Percentiles rank a stretch among this genome's conserved stretches.
phyloP scores from a whole-genome alignment of 345 rosid species.

The Erucastrum elatum region DNA sequence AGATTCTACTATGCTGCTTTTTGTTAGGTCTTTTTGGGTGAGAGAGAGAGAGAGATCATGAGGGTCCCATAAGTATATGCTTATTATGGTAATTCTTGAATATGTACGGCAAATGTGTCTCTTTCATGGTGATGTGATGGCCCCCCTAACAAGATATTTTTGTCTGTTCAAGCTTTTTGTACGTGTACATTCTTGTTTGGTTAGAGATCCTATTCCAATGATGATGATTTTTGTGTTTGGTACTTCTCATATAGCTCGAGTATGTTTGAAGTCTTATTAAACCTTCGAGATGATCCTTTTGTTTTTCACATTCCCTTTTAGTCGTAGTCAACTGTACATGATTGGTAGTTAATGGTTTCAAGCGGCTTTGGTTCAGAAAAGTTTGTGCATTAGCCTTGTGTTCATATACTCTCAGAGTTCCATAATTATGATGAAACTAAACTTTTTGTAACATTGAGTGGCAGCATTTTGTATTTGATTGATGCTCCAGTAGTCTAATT shows the following conservation, averaged over 20 bases:
- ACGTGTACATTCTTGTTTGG: constrained; percentile 13
- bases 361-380: not conserved
- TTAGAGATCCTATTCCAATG: not conserved
- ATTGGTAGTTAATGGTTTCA: constrained; percentile 4
- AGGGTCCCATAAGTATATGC: constrained; percentile 35
- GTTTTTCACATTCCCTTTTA: not conserved
- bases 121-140: constrained; percentile 33
- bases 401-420: not conserved
- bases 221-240: not conserved
- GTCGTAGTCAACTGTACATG: constrained; percentile 14
- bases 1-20: not conserved
- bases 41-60: constrained; percentile 2
- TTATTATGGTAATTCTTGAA: constrained; percentile 11
- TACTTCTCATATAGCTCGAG: not conserved
- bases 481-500: not conserved
- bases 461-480: not conserved
- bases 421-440: not conserved
- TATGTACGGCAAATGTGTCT: constrained; percentile 25
- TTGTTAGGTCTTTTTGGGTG: constrained; percentile 3
- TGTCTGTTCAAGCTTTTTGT: not conserved
- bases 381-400: constrained; percentile 1
- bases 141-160: not conserved
- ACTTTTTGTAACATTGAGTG: too few species aligned
- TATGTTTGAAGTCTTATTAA: not conserved
- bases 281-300: not conserved